These are phyloP conservation scores for Boletus hoseneyae DNA, from an alignment of 1,284 basidiomycete genomes.

Conservation along the genomic window DNA sequence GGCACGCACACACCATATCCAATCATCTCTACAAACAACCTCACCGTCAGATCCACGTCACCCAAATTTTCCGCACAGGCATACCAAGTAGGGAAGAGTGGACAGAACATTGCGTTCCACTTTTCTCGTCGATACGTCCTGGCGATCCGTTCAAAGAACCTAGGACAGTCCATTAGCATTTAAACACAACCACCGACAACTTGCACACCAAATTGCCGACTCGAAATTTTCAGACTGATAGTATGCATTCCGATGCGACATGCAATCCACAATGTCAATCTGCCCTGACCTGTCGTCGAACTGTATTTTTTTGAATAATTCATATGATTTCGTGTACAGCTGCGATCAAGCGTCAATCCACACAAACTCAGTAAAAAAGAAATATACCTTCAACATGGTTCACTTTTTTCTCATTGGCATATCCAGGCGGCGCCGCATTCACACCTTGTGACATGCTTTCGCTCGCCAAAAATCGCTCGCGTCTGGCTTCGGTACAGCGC, in stretches of 20 bases:
- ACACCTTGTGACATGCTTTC: conserved; percentile 37
- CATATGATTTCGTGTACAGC: conserved; percentile 89
- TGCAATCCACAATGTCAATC: conserved; percentile 82
- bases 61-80: conserved; percentile 73
- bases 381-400: conserved; percentile 76
- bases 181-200: neutral
- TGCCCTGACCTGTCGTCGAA: conserved; percentile 49
- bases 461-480: conserved; percentile 61
- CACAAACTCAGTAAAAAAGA: neutral
- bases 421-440: conserved; percentile 54
- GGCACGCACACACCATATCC: conserved; percentile 53
- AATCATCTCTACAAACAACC: conserved; percentile 77
- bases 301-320: conserved; percentile 80
- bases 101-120: conserved; percentile 69
- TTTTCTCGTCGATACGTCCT: conserved; percentile 79
- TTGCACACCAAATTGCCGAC: conserved; percentile 69
- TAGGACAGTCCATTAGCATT: conserved; percentile 28
- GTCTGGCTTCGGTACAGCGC: conserved; percentile 72
- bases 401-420: conserved; percentile 84
- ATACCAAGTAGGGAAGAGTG: conserved; percentile 76
- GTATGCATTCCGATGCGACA: conserved; percentile 84
- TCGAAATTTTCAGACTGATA: conserved; percentile 74
- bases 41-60: conserved; percentile 71
- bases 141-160: conserved; percentile 87
- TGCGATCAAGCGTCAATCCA: conserved; percentile 32